A percentile compares a stretch with the other conserved stretches of the same genome.
phyloP scores from a whole-genome alignment of 306 rosid genomes.

The Lotus japonicus region DNA sequence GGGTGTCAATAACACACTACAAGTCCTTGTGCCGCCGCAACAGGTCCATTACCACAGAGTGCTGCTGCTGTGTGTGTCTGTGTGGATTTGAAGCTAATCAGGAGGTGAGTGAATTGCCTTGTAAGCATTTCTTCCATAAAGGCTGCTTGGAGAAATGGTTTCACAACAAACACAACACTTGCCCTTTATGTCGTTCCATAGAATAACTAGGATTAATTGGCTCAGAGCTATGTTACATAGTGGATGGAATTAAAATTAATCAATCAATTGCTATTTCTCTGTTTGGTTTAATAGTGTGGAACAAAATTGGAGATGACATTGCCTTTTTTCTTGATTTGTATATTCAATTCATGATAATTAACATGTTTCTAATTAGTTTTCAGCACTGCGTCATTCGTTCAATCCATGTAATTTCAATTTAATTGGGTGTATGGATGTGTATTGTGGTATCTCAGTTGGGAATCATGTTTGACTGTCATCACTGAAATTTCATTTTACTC shows the following conservation, averaged over 20 bases:
- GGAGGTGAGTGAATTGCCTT: slow-evolving; percentile 71
- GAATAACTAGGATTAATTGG: too few relatives aligned
- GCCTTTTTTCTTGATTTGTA: background rate
- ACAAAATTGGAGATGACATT: background rate
- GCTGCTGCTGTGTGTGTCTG: slow-evolving; percentile 59
- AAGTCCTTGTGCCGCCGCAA: slow-evolving; percentile 40
- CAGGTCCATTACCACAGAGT: slow-evolving; percentile 18
- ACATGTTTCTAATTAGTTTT: too few relatives aligned
- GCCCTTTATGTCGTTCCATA: slow-evolving; percentile 94
- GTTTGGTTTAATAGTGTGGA: background rate
- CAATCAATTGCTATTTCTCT: background rate
- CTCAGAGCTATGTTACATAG: too few relatives aligned
- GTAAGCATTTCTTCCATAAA: slow-evolving; percentile 79
- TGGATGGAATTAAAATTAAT: slow-evolving; percentile 16
- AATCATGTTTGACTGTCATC: too few relatives aligned
- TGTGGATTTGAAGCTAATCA: slow-evolving; percentile 60
- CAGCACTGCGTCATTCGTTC: too few relatives aligned
- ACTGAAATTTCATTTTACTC: too few relatives aligned
- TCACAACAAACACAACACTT: slow-evolving; percentile 40
- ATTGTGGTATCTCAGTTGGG: too few relatives aligned
- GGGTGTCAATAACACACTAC: slow-evolving; percentile 47
- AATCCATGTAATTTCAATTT: too few relatives aligned
- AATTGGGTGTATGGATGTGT: too few relatives aligned
- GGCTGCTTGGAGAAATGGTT: slow-evolving; percentile 80
- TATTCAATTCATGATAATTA: too few relatives aligned